Evolutionary conservation across 257 asterid genomes (phyloP), one percentile per base, ranked within the genome.

Genomic region (Agastache rugosa): DNA sequence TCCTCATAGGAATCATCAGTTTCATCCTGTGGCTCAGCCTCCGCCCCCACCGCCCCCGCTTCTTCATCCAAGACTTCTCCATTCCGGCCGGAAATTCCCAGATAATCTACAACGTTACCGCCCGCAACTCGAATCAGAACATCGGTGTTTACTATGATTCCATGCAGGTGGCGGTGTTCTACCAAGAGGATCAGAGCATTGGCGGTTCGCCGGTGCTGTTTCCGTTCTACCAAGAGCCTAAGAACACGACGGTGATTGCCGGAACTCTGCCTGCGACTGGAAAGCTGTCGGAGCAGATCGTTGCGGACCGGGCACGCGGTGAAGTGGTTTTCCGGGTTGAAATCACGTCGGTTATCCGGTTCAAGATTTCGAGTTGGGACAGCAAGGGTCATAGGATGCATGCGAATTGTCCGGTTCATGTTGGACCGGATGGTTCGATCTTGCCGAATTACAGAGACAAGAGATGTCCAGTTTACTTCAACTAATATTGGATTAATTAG

Each of bases 21-120:
- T 95, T 95, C 91, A 95, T 95, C 39, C 75, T 95, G 22, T 95
- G 97, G 96, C 90, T 92, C 44, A 89, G 96, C 67, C 72, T 95
- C 20, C 92, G 98, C 16, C 99, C 99, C 35, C 99, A 95, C 78
- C 77, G 98, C 31, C 99, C 99, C 48, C 65, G 96, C 9, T 80
- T 95, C 83, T 84, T 75, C 85, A 34, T 90, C 73, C 83, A 82
- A 0, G 86, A 83, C 1, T 92, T 95, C 74, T 85, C 97, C 0
- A 64, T 92, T 15, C 97, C 90, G 12, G 77, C 69, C 66, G 81
- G 74, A 7, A 80, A 69, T 22, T 84, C 90, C 72, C 74, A 41
- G 50, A 75, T 93, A n/a, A 25, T 77, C 75, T 92, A 85, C 87
- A 89, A 87, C 50, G 83, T 83, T 15, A 87, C 92, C 0, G 93